Evolutionary conservation across 495 filamentous ascomycete genomes (phyloP).

Genomic region (Parathielavia hyrcaniae): DNA sequence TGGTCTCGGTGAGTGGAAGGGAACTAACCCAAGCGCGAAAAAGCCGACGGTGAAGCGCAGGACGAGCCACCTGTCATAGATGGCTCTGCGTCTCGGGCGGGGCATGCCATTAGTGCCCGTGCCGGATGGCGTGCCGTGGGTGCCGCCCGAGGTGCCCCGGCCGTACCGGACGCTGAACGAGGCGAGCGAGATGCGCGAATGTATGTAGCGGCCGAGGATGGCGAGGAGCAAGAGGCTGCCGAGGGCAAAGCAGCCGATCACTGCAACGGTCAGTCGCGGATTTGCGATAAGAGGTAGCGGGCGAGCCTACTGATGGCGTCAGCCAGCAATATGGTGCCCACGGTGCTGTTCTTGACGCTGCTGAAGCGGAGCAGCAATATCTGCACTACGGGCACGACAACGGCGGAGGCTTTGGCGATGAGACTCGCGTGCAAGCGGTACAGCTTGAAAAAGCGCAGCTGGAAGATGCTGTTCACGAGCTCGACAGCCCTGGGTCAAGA

Average conservation of each 20-base stretch:
- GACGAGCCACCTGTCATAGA: constrained; percentile 46
- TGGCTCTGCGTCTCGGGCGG: constrained; percentile 15
- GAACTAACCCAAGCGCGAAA: constrained; percentile 34
- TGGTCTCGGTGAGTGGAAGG: neutral
- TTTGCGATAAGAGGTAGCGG: neutral
- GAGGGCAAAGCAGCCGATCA: constrained; percentile 37
- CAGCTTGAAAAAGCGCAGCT: constrained; percentile 21
- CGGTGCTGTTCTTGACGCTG: constrained; percentile 25
- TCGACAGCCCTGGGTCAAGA: constrained; percentile 33
- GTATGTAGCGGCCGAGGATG: constrained; percentile 44
- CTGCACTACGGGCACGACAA: constrained; percentile 35
- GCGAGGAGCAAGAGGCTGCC: constrained; percentile 38
- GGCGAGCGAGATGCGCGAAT: constrained; percentile 35
- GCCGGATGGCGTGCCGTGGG: constrained; percentile 6
- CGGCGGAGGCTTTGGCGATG: constrained; percentile 33
- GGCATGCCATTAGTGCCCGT: too few relatives aligned
- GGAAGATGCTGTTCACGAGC: constrained; percentile 37
- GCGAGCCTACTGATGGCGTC: constrained; percentile 37
- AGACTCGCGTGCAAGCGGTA: constrained; percentile 28
- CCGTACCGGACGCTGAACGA: constrained; percentile 38
- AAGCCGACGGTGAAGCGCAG: constrained; percentile 45
- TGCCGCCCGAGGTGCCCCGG: constrained; percentile 16
- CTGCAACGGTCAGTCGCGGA: constrained; percentile 21
- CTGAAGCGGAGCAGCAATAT: constrained; percentile 35
- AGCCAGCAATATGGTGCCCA: constrained; percentile 37